Percentiles rank a stretch among this genome's conserved stretches.
Conservation (phyloP, 306 rosid species). For the Acacia confusa region DNA sequence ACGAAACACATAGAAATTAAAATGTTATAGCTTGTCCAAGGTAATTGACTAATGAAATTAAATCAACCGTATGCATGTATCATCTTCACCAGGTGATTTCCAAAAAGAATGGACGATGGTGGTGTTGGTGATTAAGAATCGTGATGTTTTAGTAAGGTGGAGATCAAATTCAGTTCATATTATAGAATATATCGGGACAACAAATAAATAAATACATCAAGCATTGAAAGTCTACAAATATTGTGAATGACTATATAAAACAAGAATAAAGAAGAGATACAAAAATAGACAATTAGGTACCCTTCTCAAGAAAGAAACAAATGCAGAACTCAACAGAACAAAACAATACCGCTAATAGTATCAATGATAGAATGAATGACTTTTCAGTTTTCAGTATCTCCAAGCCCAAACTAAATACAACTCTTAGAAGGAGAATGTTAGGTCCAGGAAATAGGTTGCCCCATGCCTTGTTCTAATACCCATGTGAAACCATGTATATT, state of each 20-base stretch:
- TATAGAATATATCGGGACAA: neutral
- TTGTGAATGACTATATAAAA: neutral
- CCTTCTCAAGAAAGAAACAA: neutral
- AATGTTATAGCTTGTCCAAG: slow-evolving; percentile 25
- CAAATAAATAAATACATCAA: neutral
- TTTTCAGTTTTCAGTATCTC: no score
- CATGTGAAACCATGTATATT: neutral
- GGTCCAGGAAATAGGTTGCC: neutral
- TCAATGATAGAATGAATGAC: neutral
- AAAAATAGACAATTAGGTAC: neutral
- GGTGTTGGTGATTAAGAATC: neutral
- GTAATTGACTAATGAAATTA: slow-evolving; percentile 19
- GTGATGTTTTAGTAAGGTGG: neutral
- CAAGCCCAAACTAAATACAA: neutral
- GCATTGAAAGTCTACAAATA: neutral
- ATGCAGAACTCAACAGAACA: neutral
- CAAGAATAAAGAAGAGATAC: neutral
- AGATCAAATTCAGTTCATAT: neutral
- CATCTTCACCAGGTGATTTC: neutral
- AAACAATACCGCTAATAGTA: neutral
- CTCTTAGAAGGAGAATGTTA: neutral
- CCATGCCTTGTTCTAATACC: slow-evolving; percentile 9
- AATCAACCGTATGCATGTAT: neutral
- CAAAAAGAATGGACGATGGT: neutral
- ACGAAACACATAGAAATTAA: slow-evolving; percentile 24